These are phyloP conservation scores for Tubosaeta brunneosetosa DNA, from an alignment of 768 basidiomycete species.

Conservation along the genomic window DNA sequence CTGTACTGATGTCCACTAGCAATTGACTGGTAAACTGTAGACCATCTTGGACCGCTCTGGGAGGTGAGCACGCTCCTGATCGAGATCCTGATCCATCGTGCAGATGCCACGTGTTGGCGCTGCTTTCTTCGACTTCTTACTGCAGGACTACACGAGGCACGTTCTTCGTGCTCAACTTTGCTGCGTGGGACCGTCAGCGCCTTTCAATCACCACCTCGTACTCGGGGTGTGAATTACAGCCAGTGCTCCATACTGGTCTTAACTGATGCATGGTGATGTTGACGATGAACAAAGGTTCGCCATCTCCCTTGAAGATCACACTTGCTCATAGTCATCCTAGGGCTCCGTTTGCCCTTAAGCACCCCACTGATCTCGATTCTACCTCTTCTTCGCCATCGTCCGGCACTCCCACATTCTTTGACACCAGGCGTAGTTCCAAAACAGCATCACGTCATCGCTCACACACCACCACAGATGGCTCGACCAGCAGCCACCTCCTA, in stretches of 20 bases:
- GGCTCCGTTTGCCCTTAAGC: constrained; percentile 23
- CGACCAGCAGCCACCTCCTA: constrained; percentile 28
- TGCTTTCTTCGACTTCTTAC: constrained; percentile 13
- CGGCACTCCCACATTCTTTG: constrained; percentile 12
- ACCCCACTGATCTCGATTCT: constrained; percentile 30
- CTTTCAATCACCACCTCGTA: neutral
- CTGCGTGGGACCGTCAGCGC: neutral
- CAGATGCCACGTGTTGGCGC: constrained; percentile 21
- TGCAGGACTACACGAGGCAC: constrained; percentile 28
- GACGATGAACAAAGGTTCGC: constrained; percentile 27
- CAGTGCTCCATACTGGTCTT: constrained; percentile 1
- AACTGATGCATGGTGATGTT: constrained; percentile 21
- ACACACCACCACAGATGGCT: constrained; percentile 24
- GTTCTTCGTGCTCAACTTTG: constrained; percentile 5
- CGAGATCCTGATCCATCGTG: constrained; percentile 11
- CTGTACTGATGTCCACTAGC: neutral
- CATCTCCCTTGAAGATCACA: neutral
- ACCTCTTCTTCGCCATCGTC: constrained; percentile 25
- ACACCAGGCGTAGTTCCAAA: constrained; percentile 23
- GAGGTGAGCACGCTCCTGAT: neutral
- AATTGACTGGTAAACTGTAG: neutral
- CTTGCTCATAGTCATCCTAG: constrained; percentile 12
- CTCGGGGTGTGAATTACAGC: constrained; percentile 1
- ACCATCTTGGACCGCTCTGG: neutral
- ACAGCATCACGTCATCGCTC: constrained; percentile 25